Base-by-base conservation (phyloP, 768 basidiomycete genomes). In the Russula emetica region DNA sequence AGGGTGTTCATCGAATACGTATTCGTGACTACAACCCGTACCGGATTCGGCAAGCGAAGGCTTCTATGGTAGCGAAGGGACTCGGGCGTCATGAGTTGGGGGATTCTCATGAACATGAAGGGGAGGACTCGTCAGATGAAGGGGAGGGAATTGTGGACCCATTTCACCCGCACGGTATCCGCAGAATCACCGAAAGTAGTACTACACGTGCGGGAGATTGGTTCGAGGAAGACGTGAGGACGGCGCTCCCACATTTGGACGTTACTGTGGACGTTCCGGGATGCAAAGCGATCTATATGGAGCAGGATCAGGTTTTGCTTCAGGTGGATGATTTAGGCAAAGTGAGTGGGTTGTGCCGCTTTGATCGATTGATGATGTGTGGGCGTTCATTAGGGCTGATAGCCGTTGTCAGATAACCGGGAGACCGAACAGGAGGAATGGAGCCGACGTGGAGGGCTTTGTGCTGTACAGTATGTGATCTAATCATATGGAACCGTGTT, bases 21-120 rank as follows among this genome's bases (percentile, higher is more conserved):
- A 62, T 56, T 22, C 13, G 30, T 49, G 61, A 62, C 36, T 56
- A 49, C 47, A 50, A 50, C 20, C 54, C 36, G 14, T 49, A 61
- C 54, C 54, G 52, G 18, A 55, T 47, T 11, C 32, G 60, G 42
- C 42, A 38, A 20, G 60, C 59, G 51, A 18, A 32, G 38, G 13
- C 16, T 16, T 22, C 42, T 8, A 14, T 9, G 26, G 18, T 20
- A 26, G n/a, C 38, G 26, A 22, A 42, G 26, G 26, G 28, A 30
- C 3, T 10, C 18, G 36, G 54, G 22, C 18, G 26, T 34, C 44
- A n/a, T 13, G 50, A 42, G 26, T 20, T 18, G 55, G 14, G 28
- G 28, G 38, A 20, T 42, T 40, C 26, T 18, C 40, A 56, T 26
- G 40, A 44, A 30, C 40, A n/a, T 13, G 52, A 5, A 8, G 51